Base-by-base conservation (phyloP, 2,329 filamentous ascomycete genomes). In the Pyrenophora graminea region DNA sequence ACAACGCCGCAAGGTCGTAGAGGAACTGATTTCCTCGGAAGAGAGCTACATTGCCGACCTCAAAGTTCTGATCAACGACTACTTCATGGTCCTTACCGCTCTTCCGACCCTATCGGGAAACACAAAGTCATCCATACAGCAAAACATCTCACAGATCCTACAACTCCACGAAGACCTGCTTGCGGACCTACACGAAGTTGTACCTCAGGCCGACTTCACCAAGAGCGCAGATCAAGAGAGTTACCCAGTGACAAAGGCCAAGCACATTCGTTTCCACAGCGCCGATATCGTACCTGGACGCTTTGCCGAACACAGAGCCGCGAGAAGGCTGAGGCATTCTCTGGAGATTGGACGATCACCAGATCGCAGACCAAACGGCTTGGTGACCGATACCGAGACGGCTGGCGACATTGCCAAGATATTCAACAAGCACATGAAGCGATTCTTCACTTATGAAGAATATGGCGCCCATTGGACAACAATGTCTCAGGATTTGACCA, bases 401-500 rank as follows among this genome's bases (percentile, higher is more conserved):
- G 79, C 80, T 8, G 74, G 79, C 2, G 76, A 80, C 32, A 78
- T 86, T 43, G 81, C 82, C 4, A 74, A 70, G 34, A 74, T 84
- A 3, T 81, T 86, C 63, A 77, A 77, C 31, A 77, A 73, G 60
- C 74, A 82, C 67, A 87, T 95, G 76, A 83, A 84, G 53, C 85
- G 86, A 0, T 94, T 97, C 74, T 88, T 89, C 67, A 80, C 88
- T 42, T 99, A 99, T 69, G 89, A 96, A 74, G 90, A 96, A 63
- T 99, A 96, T 70, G 89, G 90, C 31, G 88, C 89, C 44, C 93
- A 93, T 68, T 96, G 94, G 72, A 90, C 95, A 61, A 80, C 91
- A 59, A 89, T 97, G 79, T 85, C 88, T 39, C 85, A 88, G 58
- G 90, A 96, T 57, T 77, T 95, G 31, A 84, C 86, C 30, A 80